phyloP scores from a whole-genome alignment of 495 filamentous ascomycete species.

The Penicillium alfredii region DNA sequence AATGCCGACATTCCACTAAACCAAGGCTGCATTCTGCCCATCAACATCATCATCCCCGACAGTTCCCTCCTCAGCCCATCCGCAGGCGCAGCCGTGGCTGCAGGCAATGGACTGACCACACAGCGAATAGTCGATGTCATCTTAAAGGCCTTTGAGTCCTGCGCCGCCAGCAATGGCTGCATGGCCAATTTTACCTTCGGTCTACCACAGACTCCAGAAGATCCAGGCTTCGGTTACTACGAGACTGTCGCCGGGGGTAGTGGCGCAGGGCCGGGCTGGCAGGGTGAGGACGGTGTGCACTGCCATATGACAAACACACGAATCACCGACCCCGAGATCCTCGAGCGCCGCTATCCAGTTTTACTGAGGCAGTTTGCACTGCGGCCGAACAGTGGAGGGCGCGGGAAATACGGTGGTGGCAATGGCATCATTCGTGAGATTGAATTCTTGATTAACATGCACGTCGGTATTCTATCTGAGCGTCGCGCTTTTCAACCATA shows the following conservation, averaged over 20 bases:
- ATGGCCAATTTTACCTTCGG: conserved; percentile 62
- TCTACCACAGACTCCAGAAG: conserved; percentile 23
- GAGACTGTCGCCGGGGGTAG: conserved; percentile 84
- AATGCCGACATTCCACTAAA: conserved; percentile 86
- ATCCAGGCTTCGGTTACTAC: conserved; percentile 54
- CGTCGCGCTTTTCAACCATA: conserved; percentile 78
- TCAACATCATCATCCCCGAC: conserved; percentile 71
- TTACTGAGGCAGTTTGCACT: conserved; percentile 73
- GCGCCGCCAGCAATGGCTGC: conserved; percentile 77
- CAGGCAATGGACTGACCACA: conserved; percentile 73
- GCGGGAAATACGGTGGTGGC: conserved; percentile 26
- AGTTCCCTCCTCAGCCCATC: conserved; percentile 76
- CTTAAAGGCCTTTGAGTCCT: conserved; percentile 72
- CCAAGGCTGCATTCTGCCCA: conserved; percentile 81
- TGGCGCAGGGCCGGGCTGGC: conserved; percentile 75
- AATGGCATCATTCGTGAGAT: conserved; percentile 33
- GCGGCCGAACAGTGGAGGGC: conserved; percentile 55
- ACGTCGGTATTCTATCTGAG: conserved; percentile 79
- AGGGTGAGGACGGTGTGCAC: conserved; percentile 78
- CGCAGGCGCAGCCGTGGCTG: conserved; percentile 70
- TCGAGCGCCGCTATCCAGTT: conserved; percentile 80
- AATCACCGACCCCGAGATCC: conserved; percentile 84
- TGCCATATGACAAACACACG: conserved; percentile 92
- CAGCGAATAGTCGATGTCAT: conserved; percentile 88
- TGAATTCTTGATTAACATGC: conserved; percentile 46